These are phyloP conservation scores for Fusarium oxysporum DNA, from an alignment of 2,329 filamentous ascomycete genomes.

Conservation along the genomic window DNA sequence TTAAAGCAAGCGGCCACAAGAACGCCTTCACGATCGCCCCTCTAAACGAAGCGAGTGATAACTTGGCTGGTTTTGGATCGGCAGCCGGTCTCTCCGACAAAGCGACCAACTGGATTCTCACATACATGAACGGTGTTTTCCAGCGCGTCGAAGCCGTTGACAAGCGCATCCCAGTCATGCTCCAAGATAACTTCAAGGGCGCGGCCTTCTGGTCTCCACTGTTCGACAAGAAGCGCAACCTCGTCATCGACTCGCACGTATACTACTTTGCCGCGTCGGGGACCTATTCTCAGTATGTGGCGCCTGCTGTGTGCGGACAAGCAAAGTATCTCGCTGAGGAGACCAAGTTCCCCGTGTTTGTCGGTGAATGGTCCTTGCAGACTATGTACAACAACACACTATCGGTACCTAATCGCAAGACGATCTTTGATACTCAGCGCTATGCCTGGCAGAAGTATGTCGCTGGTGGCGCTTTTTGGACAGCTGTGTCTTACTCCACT, in stretches of 20 bases:
- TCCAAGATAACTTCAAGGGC: neutral
- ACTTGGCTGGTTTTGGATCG: neutral
- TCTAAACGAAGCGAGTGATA: neutral
- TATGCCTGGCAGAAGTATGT: neutral
- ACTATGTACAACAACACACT: constrained; percentile 1
- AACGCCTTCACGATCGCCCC: neutral
- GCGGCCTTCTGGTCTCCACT: neutral
- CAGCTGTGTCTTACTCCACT: neutral
- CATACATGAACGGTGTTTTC: neutral
- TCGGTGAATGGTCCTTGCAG: neutral
- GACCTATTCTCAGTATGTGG: neutral
- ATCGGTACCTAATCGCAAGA: neutral
- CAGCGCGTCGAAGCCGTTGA: neutral
- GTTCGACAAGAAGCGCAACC: neutral
- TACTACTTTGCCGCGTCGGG: neutral
- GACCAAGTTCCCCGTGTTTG: neutral
- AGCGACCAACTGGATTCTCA: neutral
- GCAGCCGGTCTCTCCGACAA: neutral
- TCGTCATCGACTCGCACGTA: neutral
- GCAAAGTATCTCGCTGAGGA: neutral
- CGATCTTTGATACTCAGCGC: neutral
- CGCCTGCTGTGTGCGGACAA: neutral
- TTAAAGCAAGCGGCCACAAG: neutral
- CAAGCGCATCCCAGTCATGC: neutral
- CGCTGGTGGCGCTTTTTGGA: neutral